Base-by-base conservation (phyloP, 768 basidiomycete genomes). In the Cubamyces lactineus region DNA sequence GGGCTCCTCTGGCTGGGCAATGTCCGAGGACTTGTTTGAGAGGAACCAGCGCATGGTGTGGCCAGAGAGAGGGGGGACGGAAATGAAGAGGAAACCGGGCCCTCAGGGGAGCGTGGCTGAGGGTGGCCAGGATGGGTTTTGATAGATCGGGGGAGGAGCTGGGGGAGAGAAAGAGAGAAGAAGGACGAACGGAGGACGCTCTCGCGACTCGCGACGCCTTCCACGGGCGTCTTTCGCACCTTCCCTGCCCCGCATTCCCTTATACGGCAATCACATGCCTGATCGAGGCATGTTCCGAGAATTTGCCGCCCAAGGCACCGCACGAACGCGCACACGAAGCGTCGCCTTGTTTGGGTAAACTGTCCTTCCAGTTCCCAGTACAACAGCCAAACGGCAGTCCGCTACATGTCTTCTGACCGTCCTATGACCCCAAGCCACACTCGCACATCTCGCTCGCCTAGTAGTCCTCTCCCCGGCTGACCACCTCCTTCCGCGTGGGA, bases 391-490 rank as follows among this genome's bases (percentile, higher is more conserved):
- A 54, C 40, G 51, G 23, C 47, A 54, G 39, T 39, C 52, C 53
- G 55, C 55, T 39, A 34, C 55, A 46, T 34, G 55, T 62, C 53
- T 11, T 46, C 61, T 57, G 50, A 62, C 61, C 41, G 49, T 40
- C 61, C 42, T 45, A 51, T 61, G 59, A 61, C 60, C 52, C 39
- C 41, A 8, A 41, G 23, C 38, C 43, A 40, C 28, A 23, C 52
- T 3, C 7, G 17, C 40, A 7, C 45, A 43, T 17, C 52, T 26
- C 26, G 30, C 61, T 19, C 47, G 63, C 61, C 73, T 69, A 92
- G 74, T 91, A 94, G 74, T 94, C 92, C 62, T 90, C 86, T 24
- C 92, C 92, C 66, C 92, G 83, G 75, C 88, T 92, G 43, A 94
- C 88, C 2, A 93, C 84, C 72, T 94, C 91, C 69, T 93, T 93